Percentiles rank a stretch among this genome's conserved stretches.
phyloP scores from a whole-genome alignment of 164 flowering plant species.

The Buxus sempervirens region DNA sequence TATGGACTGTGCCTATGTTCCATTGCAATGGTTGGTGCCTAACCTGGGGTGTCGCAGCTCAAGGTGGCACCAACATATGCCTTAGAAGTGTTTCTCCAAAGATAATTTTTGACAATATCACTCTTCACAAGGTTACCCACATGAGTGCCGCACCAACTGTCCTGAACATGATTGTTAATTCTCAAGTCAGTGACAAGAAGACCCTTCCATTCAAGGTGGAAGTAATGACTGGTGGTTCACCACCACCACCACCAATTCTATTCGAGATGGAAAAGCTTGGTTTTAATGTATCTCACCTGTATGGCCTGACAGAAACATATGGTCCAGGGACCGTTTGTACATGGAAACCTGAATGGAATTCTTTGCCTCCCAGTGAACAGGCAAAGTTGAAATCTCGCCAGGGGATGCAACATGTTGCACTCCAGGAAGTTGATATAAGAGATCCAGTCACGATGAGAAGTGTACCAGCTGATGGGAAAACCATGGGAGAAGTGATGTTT shows the following conservation, averaged over 20 bases:
- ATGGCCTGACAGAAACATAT: conserved; percentile 47
- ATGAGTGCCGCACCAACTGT: conserved; percentile 50
- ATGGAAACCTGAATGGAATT: conserved; percentile 44
- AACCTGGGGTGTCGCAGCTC: conserved; percentile 46
- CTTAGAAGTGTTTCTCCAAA: conserved; percentile 29
- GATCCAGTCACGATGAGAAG: conserved; percentile 37
- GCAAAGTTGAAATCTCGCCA: conserved; percentile 34
- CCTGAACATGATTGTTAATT: conserved; percentile 43
- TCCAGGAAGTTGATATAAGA: conserved; percentile 40
- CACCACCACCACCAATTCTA: conserved; percentile 43
- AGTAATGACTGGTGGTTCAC: conserved; percentile 43
- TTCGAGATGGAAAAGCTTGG: conserved; percentile 44
- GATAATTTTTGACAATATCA: conserved; percentile 33
- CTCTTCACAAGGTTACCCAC: conserved; percentile 35
- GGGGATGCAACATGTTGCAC: conserved; percentile 31
- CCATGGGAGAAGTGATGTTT: conserved; percentile 47
- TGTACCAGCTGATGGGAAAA: conserved; percentile 38
- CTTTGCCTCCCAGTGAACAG: conserved; percentile 25
- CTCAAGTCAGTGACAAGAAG: conserved; percentile 15
- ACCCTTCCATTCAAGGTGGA: conserved; percentile 35
- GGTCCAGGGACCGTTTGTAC: conserved; percentile 44
- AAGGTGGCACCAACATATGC: conserved; percentile 46
- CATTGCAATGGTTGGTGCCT: conserved; percentile 58
- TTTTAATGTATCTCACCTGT: conserved; percentile 33
- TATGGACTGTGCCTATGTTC: conserved; percentile 55